A percentile compares a stretch with the other conserved stretches of the same genome.
These are phyloP conservation scores for Cicer cuneatum DNA, from an alignment of 306 rosid genomes.

Conservation along the genomic window DNA sequence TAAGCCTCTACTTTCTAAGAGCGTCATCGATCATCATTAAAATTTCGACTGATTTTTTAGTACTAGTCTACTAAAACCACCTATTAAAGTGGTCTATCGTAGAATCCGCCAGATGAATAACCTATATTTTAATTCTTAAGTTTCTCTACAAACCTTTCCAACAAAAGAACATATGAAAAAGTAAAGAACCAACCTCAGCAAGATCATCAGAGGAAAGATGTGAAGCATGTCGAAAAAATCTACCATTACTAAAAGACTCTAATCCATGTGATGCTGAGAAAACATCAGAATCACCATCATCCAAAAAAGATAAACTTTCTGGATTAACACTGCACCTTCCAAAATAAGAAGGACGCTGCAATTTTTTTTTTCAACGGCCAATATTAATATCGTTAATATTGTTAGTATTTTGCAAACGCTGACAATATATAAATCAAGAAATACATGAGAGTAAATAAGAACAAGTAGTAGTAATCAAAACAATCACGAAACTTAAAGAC, in stretches of 20 bases:
- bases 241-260: slow-evolving; percentile 59
- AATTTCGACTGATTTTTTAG: no score
- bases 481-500: slow-evolving; percentile 30
- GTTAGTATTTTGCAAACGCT: no score
- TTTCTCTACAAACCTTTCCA: background rate
- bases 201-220: slow-evolving; percentile 73
- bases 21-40: no score
- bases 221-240: slow-evolving; percentile 66
- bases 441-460: slow-evolving; percentile 17
- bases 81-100: no score
- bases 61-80: no score
- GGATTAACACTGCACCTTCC: slow-evolving; percentile 66
- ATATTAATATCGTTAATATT: no score
- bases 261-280: slow-evolving; percentile 50
- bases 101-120: background rate
- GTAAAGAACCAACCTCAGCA: slow-evolving; percentile 65
- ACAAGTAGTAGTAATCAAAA: slow-evolving; percentile 32
- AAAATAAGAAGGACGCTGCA: slow-evolving; percentile 71
- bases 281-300: slow-evolving; percentile 71
- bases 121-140: background rate
- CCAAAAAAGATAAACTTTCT: slow-evolving; percentile 62
- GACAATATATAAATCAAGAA: slow-evolving; percentile 42
- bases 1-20: no score
- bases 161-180: slow-evolving; percentile 18
- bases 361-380: no score